phyloP scores from a whole-genome alignment of 2,329 filamentous ascomycete species.

The Exophiala oligosperma region DNA sequence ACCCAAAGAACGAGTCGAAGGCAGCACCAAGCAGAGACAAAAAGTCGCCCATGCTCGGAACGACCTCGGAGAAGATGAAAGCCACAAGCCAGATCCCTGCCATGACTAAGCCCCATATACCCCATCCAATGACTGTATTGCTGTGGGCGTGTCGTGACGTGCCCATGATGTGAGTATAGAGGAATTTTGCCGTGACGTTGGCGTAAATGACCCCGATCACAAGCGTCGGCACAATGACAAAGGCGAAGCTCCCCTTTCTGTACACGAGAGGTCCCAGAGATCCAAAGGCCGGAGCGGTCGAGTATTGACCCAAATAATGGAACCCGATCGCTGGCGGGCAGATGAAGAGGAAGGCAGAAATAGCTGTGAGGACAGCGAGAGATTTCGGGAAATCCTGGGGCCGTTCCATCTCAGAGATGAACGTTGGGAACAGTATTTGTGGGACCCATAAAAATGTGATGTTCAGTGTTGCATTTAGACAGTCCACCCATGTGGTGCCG shows the following conservation, averaged over 20 bases:
- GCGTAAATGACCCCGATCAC: conserved; percentile 53
- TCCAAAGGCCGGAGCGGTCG: conserved; percentile 52
- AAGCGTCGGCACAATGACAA: conserved; percentile 53
- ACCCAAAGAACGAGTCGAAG: conserved; percentile 53
- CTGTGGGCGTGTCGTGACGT: conserved; percentile 47
- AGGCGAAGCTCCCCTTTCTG: conserved; percentile 52
- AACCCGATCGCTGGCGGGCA: conserved; percentile 52
- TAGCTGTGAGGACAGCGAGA: conserved; percentile 46
- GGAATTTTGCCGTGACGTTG: conserved; percentile 50
- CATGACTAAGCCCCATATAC: conserved; percentile 38
- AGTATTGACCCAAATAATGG: conserved; percentile 50
- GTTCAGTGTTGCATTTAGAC: conserved; percentile 53
- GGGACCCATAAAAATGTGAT: conserved; percentile 54
- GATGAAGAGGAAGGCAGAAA: conserved; percentile 51
- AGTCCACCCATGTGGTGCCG: conserved; percentile 49
- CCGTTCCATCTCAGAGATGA: conserved; percentile 53
- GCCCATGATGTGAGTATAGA: conserved; percentile 47
- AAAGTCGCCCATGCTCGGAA: conserved; percentile 54
- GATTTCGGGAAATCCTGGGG: conserved; percentile 54
- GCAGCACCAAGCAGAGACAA: conserved; percentile 49
- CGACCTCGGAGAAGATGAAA: conserved; percentile 51
- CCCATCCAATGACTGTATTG: conserved; percentile 51
- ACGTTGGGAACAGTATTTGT: conserved; percentile 54
- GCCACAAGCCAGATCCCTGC: conserved; percentile 27
- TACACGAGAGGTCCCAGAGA: conserved; percentile 45